phyloP scores from a whole-genome alignment of 1,284 basidiomycete species.

The Tremellales sp. region DNA sequence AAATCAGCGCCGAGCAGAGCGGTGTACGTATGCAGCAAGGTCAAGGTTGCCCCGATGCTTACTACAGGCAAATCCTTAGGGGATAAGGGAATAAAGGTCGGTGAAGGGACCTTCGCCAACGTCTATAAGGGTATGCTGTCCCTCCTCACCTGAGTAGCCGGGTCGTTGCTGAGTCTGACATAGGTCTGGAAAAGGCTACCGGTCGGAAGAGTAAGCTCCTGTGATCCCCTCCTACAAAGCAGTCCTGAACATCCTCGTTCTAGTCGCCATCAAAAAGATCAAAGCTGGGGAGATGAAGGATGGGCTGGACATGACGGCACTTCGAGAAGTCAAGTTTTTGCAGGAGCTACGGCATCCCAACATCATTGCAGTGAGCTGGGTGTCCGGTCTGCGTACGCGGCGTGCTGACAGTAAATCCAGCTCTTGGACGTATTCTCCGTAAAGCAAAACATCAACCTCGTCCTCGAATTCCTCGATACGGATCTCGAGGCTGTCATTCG shows the following conservation, averaged over 20 bases:
- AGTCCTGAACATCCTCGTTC: no score
- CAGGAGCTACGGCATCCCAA: constrained; percentile 92
- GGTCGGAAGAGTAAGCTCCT: constrained; percentile 36
- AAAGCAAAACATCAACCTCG: constrained; percentile 93
- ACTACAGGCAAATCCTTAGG: constrained; percentile 30
- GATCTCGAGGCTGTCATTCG: constrained; percentile 97
- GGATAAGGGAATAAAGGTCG: constrained; percentile 77
- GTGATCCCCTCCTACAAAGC: no score
- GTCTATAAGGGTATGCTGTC: constrained; percentile 75
- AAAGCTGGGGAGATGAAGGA: constrained; percentile 96
- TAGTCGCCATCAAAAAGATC: constrained; percentile 98
- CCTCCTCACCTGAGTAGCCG: not conserved
- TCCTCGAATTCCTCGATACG: constrained; percentile 95
- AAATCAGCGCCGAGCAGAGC: constrained; percentile 33
- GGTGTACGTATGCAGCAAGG: constrained; percentile 26
- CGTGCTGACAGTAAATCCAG: constrained; percentile 49
- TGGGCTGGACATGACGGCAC: constrained; percentile 96
- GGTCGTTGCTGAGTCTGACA: constrained; percentile 1
- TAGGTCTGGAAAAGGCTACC: constrained; percentile 35
- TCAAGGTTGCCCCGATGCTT: no score
- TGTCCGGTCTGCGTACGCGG: not conserved
- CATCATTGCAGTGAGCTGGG: constrained; percentile 74
- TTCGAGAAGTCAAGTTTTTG: constrained; percentile 96
- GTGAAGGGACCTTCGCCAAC: constrained; percentile 96
- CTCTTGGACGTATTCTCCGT: constrained; percentile 96